Percentiles rank a stretch among this genome's conserved stretches.
Conservation (phyloP, 2,329 filamentous ascomycete genomes). For the Colletotrichum salicis region DNA sequence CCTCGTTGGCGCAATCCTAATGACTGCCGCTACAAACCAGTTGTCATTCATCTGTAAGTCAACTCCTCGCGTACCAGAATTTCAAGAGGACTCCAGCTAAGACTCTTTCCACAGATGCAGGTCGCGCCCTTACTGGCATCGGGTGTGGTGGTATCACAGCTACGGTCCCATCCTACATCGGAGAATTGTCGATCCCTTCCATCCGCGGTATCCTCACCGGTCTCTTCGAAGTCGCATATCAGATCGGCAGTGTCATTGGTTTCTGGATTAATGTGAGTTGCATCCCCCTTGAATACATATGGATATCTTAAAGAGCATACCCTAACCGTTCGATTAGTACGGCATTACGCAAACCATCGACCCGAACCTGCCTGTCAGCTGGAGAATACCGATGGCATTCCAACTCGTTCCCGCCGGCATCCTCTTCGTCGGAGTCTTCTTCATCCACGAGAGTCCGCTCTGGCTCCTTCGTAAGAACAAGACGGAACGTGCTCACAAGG, state of each 20-base stretch:
- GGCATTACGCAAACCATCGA: constrained; percentile 53
- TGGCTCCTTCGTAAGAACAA: constrained; percentile 37
- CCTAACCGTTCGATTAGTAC: constrained; percentile 38
- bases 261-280: constrained; percentile 56
- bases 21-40: constrained; percentile 52
- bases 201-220: constrained; percentile 68
- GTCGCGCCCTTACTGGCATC: constrained; percentile 67
- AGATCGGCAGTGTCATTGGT: constrained; percentile 62
- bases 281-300: not conserved
- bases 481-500: constrained; percentile 42
- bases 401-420: constrained; percentile 55
- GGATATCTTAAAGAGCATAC: not conserved
- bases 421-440: constrained; percentile 56
- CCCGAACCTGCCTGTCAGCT: constrained; percentile 47
- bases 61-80: too few relatives aligned
- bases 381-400: constrained; percentile 61
- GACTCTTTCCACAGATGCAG: constrained; percentile 43
- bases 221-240: constrained; percentile 63
- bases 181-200: constrained; percentile 68
- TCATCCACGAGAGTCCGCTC: constrained; percentile 43
- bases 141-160: constrained; percentile 63
- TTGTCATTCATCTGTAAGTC: constrained; percentile 53
- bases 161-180: constrained; percentile 71
- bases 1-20: constrained; percentile 55
- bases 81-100: not conserved